Evolutionary conservation across 305 asterid genomes (phyloP).

Genomic region (Fraxinus greggii): DNA sequence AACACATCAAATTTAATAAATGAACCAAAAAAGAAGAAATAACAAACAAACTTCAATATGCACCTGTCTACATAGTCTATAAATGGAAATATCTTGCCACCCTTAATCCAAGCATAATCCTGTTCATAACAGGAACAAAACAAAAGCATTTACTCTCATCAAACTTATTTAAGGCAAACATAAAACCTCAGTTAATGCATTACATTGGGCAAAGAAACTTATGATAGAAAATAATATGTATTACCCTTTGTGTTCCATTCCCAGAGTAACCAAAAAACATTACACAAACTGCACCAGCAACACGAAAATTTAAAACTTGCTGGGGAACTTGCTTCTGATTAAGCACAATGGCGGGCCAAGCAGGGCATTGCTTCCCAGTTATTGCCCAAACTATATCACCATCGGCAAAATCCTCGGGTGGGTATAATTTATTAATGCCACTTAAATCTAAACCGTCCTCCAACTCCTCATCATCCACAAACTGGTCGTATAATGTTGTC

Average conservation of each 20-base stretch:
- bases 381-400: constrained; percentile 97
- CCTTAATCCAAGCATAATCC: constrained; percentile 95
- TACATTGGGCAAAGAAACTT: constrained; percentile 17
- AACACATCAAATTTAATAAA: constrained; percentile 13
- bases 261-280: constrained; percentile 99
- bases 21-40: background rate
- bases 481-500: constrained; percentile 41
- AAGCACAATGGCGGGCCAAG: constrained; percentile 98
- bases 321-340: constrained; percentile 81
- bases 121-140: constrained; percentile 40
- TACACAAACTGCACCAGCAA: constrained; percentile 68
- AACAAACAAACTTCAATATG: constrained; percentile 16
- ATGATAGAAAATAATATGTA: constrained; percentile 1
- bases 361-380: constrained; percentile 73
- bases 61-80: constrained; percentile 89
- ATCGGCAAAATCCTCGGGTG: constrained; percentile 50
- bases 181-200: constrained; percentile 18
- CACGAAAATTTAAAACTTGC: constrained; percentile 68
- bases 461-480: constrained; percentile 52
- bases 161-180: constrained; percentile 16
- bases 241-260: constrained; percentile 96
- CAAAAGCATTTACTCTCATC: constrained; percentile 16
- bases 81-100: constrained; percentile 89
- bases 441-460: constrained; percentile 51
- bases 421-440: constrained; percentile 47